Conservation (phyloP, 1,139 yeast species). For the Suhomyces choctaworum region DNA sequence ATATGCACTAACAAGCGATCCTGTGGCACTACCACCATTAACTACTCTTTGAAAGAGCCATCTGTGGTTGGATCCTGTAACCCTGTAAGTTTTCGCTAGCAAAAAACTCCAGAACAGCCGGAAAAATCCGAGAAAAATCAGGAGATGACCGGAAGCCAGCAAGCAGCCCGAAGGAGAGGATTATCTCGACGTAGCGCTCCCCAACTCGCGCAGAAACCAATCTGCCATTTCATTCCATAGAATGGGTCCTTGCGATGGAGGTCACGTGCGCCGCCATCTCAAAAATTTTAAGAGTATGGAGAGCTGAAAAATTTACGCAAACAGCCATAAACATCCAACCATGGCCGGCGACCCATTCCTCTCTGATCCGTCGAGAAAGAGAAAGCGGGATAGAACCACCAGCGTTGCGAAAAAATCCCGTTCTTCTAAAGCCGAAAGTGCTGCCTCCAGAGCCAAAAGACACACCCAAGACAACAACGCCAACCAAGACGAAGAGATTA, state of each 20-base stretch:
- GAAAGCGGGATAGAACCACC: constrained; percentile 40
- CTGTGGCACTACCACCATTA: too few relatives aligned
- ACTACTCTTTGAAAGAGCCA: too few relatives aligned
- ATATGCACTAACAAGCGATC: too few relatives aligned
- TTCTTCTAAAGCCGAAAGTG: constrained; percentile 11
- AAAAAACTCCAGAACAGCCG: too few relatives aligned
- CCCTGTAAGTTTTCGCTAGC: too few relatives aligned
- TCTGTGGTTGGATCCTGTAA: too few relatives aligned
- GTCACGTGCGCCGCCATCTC: constrained; percentile 15
- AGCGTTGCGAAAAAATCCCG: constrained; percentile 19
- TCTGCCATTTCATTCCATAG: background rate
- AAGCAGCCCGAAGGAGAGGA: too few relatives aligned
- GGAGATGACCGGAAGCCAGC: too few relatives aligned
- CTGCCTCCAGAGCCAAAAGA: constrained; percentile 13
- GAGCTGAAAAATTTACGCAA: constrained; percentile 12
- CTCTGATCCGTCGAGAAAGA: constrained; percentile 57
- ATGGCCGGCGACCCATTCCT: constrained; percentile 63
- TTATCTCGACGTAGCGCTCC: too few relatives aligned
- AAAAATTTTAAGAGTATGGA: constrained; percentile 6
- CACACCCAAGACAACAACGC: constrained; percentile 9
- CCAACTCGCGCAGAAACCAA: too few relatives aligned
- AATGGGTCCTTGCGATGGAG: constrained; percentile 3
- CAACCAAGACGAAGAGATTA: constrained; percentile 4
- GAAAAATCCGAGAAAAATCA: background rate
- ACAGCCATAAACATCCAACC: constrained; percentile 3